Percentiles rank a stretch among this genome's conserved stretches.
Conservation (phyloP, 805 yeast genomes). For the Lipomyces oligophaga region DNA sequence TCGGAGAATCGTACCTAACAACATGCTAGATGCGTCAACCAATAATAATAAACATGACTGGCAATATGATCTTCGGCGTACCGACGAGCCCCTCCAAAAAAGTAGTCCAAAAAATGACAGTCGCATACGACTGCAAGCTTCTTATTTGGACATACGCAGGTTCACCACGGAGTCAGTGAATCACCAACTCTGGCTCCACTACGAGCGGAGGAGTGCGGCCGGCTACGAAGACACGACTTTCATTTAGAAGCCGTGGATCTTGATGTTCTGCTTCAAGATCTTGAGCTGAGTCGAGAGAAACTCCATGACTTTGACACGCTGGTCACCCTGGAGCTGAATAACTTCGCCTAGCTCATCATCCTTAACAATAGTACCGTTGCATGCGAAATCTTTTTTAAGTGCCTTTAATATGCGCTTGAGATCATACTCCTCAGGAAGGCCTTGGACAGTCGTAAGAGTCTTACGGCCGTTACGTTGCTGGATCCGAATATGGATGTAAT, state of each 20-base stretch:
- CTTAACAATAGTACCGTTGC: constrained; percentile 96
- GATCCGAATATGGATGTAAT: constrained; percentile 91
- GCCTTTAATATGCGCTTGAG: constrained; percentile 89
- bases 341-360: constrained; percentile 96
- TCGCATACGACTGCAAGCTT: too few species aligned
- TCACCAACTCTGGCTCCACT: not conserved
- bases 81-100: too few species aligned
- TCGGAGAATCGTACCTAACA: too few species aligned
- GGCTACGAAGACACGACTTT: constrained; percentile 5
- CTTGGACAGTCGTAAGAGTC: constrained; percentile 97
- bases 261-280: constrained; percentile 91
- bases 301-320: constrained; percentile 92
- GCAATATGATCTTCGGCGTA: too few species aligned
- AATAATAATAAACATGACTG: too few species aligned
- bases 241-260: constrained; percentile 91
- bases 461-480: constrained; percentile 99
- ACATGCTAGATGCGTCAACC: too few species aligned
- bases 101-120: too few species aligned
- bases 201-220: too few species aligned
- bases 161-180: too few species aligned
- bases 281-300: constrained; percentile 82
- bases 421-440: constrained; percentile 92
- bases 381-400: constrained; percentile 95
- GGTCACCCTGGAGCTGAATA: constrained; percentile 98
- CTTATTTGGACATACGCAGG: too few species aligned